Evolutionary conservation across 202 grass and related monocot genomes (phyloP), one percentile per base, ranked within the genome.

Genomic region (Schoenoplectus triqueter): DNA sequence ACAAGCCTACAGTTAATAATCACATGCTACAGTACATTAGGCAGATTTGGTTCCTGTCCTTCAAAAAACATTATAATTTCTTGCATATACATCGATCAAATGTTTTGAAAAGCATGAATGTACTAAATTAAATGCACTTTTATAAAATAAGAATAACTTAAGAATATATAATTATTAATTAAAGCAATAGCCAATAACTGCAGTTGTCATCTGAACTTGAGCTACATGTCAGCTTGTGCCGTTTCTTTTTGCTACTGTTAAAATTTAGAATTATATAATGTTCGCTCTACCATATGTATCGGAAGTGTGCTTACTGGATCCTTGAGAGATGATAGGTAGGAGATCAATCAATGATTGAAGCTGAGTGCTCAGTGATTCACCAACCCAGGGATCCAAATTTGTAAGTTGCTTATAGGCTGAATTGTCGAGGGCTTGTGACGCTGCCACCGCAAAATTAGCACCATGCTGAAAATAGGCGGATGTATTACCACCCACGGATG

Each of bases 361-460:
- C 22, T 87, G 85, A 11, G 44, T 63, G 17, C 18, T 49, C 8
- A 87, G 39, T 0, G 85, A 87, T 10, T 82, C 56, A 54, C 72
- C n/a, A 2, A 2, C 4, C n/a, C 52, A 50, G 13, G 69, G 61
- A n/a, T 81, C 14, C 6, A 82, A 19, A 0, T 20, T 64, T 18
- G 79, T 46, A 5, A 52, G 17, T 40, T 63, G 8, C 0, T 71
- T 71, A 61, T 39, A 87, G 49, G 64, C 4, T 1, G 66, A 69
- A 15, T 73, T 82, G 66, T 59, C 48, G 2, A 82, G 77, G 0
- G 77, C 85, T 17, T 20, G 52, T 15, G 85, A 31, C 18, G 64
- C 85, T 5, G 1, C 64, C 20, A 82, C 78, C 0, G 78, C 85
- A 52, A 87, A 87, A 31, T 82, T 87, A 1, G 85, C 66, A 8